Evolutionary conservation across 805 yeast species (phyloP).

Genomic region (Lipomyces starkeyi): DNA sequence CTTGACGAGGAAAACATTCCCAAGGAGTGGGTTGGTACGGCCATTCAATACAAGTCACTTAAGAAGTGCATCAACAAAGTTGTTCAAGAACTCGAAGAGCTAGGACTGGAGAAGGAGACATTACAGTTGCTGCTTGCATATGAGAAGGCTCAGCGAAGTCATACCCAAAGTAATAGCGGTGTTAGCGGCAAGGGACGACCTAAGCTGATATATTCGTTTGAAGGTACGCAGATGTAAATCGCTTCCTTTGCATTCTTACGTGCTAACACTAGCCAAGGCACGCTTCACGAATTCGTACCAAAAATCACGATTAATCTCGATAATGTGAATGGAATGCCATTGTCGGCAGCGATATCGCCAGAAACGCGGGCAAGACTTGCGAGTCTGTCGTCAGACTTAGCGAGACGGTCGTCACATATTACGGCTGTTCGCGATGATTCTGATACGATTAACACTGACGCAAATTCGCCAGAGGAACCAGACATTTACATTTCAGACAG

Average conservation of each 20-base stretch:
- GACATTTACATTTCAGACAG: constrained; percentile 14
- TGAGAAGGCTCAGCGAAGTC: constrained; percentile 29
- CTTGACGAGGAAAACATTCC: constrained; percentile 67
- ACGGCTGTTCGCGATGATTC: neutral
- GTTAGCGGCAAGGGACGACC: constrained; percentile 16
- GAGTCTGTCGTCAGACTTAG: constrained; percentile 12
- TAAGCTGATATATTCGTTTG: constrained; percentile 37
- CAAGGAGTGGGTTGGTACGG: constrained; percentile 67
- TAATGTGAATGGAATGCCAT: constrained; percentile 34
- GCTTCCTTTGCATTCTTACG: neutral
- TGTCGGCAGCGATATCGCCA: constrained; percentile 31
- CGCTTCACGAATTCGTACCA: constrained; percentile 40
- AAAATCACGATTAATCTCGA: constrained; percentile 40
- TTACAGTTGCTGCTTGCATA: constrained; percentile 42
- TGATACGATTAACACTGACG: neutral
- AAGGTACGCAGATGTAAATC: constrained; percentile 23
- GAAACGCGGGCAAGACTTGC: constrained; percentile 28
- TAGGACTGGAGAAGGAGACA: constrained; percentile 61
- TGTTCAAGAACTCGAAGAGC: constrained; percentile 63
- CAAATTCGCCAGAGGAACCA: neutral
- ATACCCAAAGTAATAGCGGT: neutral
- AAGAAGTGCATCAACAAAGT: constrained; percentile 71
- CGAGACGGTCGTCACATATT: neutral
- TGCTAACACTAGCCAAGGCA: constrained; percentile 14
- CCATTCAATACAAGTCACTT: constrained; percentile 73